Evolutionary conservation across 1,284 basidiomycete species (phyloP).

Genomic region (Phellopilus nigrolimitatus): DNA sequence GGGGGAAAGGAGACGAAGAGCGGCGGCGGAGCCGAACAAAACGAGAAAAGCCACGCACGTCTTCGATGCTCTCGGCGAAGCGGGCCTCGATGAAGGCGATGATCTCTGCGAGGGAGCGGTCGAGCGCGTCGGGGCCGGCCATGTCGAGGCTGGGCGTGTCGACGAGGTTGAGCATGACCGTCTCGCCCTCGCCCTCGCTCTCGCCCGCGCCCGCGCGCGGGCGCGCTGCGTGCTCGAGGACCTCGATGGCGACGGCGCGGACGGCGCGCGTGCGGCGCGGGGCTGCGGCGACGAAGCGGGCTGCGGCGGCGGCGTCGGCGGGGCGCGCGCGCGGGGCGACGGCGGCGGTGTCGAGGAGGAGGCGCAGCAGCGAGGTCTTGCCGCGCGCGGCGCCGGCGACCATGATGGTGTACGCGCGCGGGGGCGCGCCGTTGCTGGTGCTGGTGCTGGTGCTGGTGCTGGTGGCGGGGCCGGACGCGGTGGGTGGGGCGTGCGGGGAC

Average conservation of each 20-base stretch:
- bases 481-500: no score
- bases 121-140: conserved; percentile 16
- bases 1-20: no score
- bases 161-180: conserved; percentile 22
- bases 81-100: conserved; percentile 20
- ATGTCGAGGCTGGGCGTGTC: conserved; percentile 22
- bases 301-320: conserved; percentile 1
- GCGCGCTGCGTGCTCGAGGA: no score
- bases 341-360: conserved; percentile 21
- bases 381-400: conserved; percentile 26
- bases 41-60: conserved; percentile 12
- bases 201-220: conserved; percentile 5
- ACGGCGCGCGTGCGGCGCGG: conserved; percentile 4
- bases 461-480: no score
- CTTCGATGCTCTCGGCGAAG: conserved; percentile 20
- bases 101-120: conserved; percentile 26
- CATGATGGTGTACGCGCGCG: conserved; percentile 19
- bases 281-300: conserved; percentile 2
- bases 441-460: no score
- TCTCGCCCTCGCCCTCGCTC: conserved; percentile 6
- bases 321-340: conserved; percentile 11
- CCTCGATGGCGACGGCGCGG: no score
- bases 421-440: no score
- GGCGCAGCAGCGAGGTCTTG: conserved; percentile 24
- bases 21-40: no score